phyloP scores from a whole-genome alignment of 108 stramenopile genomes.

The Cyclotella choctawhatcheeana region DNA sequence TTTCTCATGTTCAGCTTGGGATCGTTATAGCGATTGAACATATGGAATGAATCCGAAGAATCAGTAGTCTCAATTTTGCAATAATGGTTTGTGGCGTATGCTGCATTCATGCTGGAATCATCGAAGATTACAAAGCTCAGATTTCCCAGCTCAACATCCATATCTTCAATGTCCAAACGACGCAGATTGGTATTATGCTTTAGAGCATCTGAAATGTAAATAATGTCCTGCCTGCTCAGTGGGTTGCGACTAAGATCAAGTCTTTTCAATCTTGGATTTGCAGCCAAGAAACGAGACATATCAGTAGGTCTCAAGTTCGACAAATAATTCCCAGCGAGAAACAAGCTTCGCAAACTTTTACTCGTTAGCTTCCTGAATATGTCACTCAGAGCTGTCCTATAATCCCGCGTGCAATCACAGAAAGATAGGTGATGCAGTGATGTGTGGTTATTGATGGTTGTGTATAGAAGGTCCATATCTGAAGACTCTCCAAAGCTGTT shows the following conservation, averaged over 20 bases:
- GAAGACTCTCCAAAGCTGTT: background rate
- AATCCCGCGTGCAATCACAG: background rate
- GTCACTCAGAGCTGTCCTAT: background rate
- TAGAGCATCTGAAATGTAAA: background rate
- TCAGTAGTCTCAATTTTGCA: background rate
- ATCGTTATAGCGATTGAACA: background rate
- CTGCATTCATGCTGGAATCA: background rate
- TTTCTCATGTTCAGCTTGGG: background rate
- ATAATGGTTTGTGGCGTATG: background rate
- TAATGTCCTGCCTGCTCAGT: background rate
- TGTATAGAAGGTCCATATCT: background rate
- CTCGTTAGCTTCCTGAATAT: background rate
- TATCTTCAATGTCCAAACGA: background rate
- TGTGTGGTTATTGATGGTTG: background rate
- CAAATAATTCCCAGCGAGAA: background rate
- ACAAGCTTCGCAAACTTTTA: background rate
- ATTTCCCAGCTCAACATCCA: background rate
- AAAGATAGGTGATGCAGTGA: background rate
- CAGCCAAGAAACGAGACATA: background rate
- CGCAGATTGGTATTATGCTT: background rate
- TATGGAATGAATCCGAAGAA: background rate
- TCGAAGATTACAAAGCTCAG: background rate
- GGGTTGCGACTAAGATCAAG: background rate
- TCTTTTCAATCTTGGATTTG: background rate
- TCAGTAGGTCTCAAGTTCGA: background rate